Evolutionary conservation across 164 flowering plant species (phyloP).

Genomic region (Magnolia changhungtana): DNA sequence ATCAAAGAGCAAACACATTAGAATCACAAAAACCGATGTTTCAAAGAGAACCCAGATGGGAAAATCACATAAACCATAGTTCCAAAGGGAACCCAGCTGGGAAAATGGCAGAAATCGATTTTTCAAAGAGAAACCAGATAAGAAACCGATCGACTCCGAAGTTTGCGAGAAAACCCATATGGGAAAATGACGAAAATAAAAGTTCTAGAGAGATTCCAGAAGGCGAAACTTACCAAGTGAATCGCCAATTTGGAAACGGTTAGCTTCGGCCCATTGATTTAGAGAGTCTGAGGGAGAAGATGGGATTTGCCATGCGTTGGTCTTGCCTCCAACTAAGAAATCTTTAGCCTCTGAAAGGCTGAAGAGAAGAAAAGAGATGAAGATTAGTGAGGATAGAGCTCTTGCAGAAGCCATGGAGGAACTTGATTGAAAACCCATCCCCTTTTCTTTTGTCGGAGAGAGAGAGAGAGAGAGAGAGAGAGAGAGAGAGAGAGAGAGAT

Average conservation of each 20-base stretch:
- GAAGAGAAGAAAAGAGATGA: constrained; percentile 18
- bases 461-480: not conserved
- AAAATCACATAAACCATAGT: not conserved
- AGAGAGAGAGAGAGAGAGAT: constrained; percentile 1
- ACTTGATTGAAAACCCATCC: not conserved
- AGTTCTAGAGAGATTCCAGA: not conserved
- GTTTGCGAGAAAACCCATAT: not conserved
- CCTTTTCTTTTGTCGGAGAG: not conserved
- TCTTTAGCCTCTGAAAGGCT: constrained; percentile 34
- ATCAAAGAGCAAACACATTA: not conserved
- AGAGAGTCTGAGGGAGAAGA: constrained; percentile 35
- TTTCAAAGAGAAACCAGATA: not conserved
- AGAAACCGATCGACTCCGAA: not conserved
- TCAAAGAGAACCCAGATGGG: not conserved
- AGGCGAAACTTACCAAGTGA: constrained; percentile 32
- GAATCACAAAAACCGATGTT: not conserved
- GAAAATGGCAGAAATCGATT: not conserved
- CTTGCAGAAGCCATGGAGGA: constrained; percentile 7
- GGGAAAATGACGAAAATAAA: not conserved
- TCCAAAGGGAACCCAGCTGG: not conserved
- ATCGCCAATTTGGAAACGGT: constrained; percentile 49
- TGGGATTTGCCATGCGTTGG: constrained; percentile 49
- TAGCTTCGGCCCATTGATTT: constrained; percentile 43
- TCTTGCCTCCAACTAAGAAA: constrained; percentile 42
- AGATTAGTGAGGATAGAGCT: not conserved